Evolutionary conservation across 139 green algal genomes (phyloP).

Genomic region (Chloropicon primus): DNA sequence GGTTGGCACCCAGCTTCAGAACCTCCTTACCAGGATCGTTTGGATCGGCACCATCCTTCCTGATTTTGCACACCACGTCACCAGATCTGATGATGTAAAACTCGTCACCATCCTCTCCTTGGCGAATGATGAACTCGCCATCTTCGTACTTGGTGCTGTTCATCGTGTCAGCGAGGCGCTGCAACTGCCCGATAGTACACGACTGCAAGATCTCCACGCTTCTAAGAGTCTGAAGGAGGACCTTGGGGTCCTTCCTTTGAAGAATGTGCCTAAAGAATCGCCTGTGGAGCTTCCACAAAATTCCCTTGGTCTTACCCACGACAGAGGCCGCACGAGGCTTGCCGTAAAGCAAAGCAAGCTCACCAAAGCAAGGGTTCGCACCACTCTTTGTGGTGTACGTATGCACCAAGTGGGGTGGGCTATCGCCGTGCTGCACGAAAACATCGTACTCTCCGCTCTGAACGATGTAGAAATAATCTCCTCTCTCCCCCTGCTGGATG

Average conservation of each 20-base stretch:
- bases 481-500: constrained; percentile 45
- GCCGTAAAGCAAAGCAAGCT: neutral
- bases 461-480: constrained; percentile 81
- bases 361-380: constrained; percentile 11
- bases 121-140: constrained; percentile 41
- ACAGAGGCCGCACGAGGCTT: constrained; percentile 67
- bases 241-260: neutral
- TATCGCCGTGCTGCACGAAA: constrained; percentile 17
- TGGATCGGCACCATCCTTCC: constrained; percentile 21
- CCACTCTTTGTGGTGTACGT: constrained; percentile 24
- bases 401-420: constrained; percentile 32
- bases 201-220: constrained; percentile 31
- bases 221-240: constrained; percentile 25
- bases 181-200: constrained; percentile 31
- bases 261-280: constrained; percentile 34
- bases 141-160: neutral
- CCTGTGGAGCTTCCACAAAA: constrained; percentile 47
- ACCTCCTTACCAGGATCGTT: constrained; percentile 24
- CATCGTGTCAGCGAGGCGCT: constrained; percentile 18
- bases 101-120: constrained; percentile 47
- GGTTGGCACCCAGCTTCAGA: constrained; percentile 26
- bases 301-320: constrained; percentile 32
- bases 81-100: constrained; percentile 81
- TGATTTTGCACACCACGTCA: constrained; percentile 31
- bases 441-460: constrained; percentile 57